phyloP scores from a whole-genome alignment of 1,284 basidiomycete species.

The Ceraceosorus guamensis region DNA sequence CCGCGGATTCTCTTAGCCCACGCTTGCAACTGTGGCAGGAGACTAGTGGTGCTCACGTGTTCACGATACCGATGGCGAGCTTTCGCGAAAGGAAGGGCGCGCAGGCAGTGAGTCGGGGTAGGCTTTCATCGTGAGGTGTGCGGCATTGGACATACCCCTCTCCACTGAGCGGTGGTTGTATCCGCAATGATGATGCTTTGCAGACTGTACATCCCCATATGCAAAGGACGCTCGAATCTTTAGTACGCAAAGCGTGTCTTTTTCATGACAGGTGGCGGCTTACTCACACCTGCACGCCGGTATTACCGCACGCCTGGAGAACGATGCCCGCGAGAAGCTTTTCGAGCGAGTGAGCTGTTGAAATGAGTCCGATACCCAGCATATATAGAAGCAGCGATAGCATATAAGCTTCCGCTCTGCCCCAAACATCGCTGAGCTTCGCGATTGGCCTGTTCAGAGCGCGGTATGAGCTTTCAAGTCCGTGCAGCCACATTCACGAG shows the following conservation, averaged over 20 bases:
- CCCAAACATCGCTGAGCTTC: constrained; percentile 65
- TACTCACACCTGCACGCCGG: constrained; percentile 45
- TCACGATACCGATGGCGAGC: constrained; percentile 55
- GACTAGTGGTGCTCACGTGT: neutral
- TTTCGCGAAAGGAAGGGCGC: no score
- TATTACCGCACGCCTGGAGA: constrained; percentile 50
- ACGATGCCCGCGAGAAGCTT: constrained; percentile 56
- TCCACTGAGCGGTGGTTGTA: constrained; percentile 69
- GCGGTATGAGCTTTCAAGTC: no score
- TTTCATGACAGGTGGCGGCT: no score
- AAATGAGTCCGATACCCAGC: constrained; percentile 61
- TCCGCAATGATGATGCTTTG: constrained; percentile 59
- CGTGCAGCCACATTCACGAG: neutral
- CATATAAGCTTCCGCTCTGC: constrained; percentile 57
- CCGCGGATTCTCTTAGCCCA: no score
- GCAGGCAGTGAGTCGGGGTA: no score
- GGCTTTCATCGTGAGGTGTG: no score
- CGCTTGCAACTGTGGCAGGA: no score
- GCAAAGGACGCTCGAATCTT: no score
- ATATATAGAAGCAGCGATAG: constrained; percentile 55
- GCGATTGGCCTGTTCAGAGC: constrained; percentile 56
- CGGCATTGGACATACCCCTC: constrained; percentile 51
- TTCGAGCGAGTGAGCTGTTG: constrained; percentile 58
- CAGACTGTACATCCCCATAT: constrained; percentile 19
- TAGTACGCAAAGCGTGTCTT: no score